These are phyloP conservation scores for Phytophthora quininea DNA, from an alignment of 352 stramenopile genomes.

Conservation along the genomic window DNA sequence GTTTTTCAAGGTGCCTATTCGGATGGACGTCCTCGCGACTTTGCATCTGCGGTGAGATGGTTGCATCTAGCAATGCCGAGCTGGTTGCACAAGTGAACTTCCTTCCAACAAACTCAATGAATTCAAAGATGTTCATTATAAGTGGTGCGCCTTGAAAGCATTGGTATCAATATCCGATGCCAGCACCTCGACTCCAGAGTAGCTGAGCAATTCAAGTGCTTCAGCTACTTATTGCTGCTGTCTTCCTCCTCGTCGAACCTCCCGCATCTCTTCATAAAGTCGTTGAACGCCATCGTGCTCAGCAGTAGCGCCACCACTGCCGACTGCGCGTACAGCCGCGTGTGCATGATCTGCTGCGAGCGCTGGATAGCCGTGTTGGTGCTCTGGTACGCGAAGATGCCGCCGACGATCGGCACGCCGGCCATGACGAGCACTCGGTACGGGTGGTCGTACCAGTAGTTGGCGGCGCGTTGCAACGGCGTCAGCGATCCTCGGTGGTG, in stretches of 20 bases:
- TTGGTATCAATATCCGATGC: no score
- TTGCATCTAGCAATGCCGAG: no score
- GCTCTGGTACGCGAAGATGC: constrained; percentile 62
- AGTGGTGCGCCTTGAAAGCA: no score
- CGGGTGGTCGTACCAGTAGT: constrained; percentile 73
- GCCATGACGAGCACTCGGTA: constrained; percentile 53
- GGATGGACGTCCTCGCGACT: no score
- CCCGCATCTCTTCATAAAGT: constrained; percentile 67
- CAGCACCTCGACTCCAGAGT: no score
- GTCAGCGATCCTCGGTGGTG: constrained; percentile 28
- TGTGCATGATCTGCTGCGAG: constrained; percentile 82
- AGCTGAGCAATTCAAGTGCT: background rate
- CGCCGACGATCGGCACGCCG: constrained; percentile 59
- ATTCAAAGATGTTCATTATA: no score
- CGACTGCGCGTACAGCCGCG: constrained; percentile 71
- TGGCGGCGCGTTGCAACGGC: constrained; percentile 32
- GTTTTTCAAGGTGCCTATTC: no score
- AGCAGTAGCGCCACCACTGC: constrained; percentile 61
- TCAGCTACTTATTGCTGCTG: background rate
- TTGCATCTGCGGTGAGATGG: no score
- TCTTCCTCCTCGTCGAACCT: constrained; percentile 51
- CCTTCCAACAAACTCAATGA: no score
- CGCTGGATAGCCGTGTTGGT: constrained; percentile 59
- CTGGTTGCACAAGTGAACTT: no score
- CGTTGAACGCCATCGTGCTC: constrained; percentile 73